Evolutionary conservation across 2,329 filamentous ascomycete species (phyloP).

Genomic region (Huntiella moniliformis): DNA sequence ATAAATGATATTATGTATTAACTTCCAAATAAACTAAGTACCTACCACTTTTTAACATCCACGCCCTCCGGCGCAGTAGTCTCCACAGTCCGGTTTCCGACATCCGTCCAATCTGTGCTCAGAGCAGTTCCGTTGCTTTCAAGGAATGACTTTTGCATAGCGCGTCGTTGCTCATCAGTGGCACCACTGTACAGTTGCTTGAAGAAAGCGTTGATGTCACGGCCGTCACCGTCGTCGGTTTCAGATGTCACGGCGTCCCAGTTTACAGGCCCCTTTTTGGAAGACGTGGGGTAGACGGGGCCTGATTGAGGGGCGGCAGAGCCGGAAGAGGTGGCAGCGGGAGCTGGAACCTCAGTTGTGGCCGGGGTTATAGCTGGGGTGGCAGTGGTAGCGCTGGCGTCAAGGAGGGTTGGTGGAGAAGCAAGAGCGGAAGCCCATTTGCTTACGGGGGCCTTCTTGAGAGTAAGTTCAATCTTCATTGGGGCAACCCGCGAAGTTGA

Average conservation of each 20-base stretch:
- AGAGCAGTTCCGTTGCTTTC: slow-evolving; percentile 88
- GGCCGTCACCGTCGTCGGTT: slow-evolving; percentile 32
- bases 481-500: slow-evolving; percentile 49
- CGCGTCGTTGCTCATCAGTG: slow-evolving; percentile 61
- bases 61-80: slow-evolving; percentile 59
- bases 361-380: slow-evolving; percentile 1
- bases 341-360: neutral
- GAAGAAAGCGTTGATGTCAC: slow-evolving; percentile 64
- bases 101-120: slow-evolving; percentile 82
- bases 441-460: slow-evolving; percentile 47
- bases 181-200: slow-evolving; percentile 68
- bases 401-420: neutral
- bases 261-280: slow-evolving; percentile 64
- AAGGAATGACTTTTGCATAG: slow-evolving; percentile 94
- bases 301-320: slow-evolving; percentile 9
- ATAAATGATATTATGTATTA: too few relatives aligned
- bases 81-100: slow-evolving; percentile 52
- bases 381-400: slow-evolving; percentile 17
- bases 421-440: slow-evolving; percentile 39
- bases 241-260: slow-evolving; percentile 61
- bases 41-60: slow-evolving; percentile 51
- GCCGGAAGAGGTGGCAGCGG: slow-evolving; percentile 2
- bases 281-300: slow-evolving; percentile 71
- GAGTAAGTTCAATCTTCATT: slow-evolving; percentile 61
- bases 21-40: slow-evolving; percentile 6